Percentiles rank a stretch among this genome's conserved stretches.
Evolutionary conservation across 2,329 filamentous ascomycete genomes (phyloP).

Genomic region (Penicillium janthinellum): DNA sequence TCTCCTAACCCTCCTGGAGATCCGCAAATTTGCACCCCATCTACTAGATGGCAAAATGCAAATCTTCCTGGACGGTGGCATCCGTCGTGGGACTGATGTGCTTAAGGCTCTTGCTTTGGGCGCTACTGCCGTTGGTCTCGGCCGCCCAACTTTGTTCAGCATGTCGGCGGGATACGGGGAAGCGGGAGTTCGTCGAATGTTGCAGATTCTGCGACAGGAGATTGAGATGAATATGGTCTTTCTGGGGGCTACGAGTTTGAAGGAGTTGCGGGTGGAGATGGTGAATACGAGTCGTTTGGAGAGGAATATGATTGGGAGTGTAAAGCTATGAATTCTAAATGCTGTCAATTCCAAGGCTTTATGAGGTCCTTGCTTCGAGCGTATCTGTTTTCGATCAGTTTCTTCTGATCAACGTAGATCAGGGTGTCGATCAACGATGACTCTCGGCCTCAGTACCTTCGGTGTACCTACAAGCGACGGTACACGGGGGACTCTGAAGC

Average conservation of each 20-base stretch:
- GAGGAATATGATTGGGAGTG: slow-evolving; percentile 32
- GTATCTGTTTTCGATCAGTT: no score
- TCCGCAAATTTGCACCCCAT: slow-evolving; percentile 62
- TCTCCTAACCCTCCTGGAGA: slow-evolving; percentile 63
- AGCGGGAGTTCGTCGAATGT: slow-evolving; percentile 54
- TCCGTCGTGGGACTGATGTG: slow-evolving; percentile 67
- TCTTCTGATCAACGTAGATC: no score
- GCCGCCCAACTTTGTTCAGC: slow-evolving; percentile 62
- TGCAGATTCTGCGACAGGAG: slow-evolving; percentile 37
- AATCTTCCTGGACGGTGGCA: slow-evolving; percentile 66
- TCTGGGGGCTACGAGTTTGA: slow-evolving; percentile 31
- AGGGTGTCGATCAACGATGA: no score
- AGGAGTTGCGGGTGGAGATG: slow-evolving; percentile 33
- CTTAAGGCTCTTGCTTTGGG: slow-evolving; percentile 68
- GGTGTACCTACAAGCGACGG: no score
- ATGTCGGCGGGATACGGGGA: slow-evolving; percentile 60
- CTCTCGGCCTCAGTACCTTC: no score
- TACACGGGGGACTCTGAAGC: no score
- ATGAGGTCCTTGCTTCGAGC: no score
- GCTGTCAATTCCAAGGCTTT: no score
- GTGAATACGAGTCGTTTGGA: slow-evolving; percentile 37
- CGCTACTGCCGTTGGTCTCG: slow-evolving; percentile 64
- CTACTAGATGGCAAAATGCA: slow-evolving; percentile 60
- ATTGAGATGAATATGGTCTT: slow-evolving; percentile 41
- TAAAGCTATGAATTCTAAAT: slow-evolving; percentile 32